Conservation (phyloP, 441 rosid species). For the Eruca vesicaria region DNA sequence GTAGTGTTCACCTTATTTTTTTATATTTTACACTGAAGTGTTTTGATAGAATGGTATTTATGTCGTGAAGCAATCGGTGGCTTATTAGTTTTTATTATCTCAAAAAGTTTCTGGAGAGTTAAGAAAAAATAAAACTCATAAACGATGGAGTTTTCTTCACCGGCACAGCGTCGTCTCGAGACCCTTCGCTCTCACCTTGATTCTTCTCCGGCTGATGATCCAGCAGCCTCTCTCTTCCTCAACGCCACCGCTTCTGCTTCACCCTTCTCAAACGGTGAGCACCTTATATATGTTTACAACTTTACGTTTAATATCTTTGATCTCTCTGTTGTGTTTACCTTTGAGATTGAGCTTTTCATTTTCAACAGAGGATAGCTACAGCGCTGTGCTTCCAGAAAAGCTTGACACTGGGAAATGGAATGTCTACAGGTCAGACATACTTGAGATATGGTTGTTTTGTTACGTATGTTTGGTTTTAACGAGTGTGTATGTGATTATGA, state of each 20-base stretch:
- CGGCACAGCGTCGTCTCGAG: constrained; percentile 70
- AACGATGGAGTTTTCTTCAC: constrained; percentile 41
- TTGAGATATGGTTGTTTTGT: background rate
- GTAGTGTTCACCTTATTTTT: background rate
- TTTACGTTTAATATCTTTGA: background rate
- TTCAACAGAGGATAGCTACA: constrained; percentile 40
- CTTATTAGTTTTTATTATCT: background rate
- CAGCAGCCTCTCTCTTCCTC: constrained; percentile 25
- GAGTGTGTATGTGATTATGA: background rate
- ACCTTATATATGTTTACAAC: background rate
- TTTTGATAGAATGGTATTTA: background rate
- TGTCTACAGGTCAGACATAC: constrained; percentile 51
- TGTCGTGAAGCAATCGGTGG: background rate
- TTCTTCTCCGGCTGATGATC: constrained; percentile 30
- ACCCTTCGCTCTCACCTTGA: constrained; percentile 60
- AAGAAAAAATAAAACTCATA: background rate
- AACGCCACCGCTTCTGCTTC: constrained; percentile 22
- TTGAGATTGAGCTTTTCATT: constrained; percentile 1
- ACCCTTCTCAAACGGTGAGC: constrained; percentile 46
- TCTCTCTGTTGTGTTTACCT: constrained; percentile 8
- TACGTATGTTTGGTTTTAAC: background rate
- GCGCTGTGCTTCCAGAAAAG: constrained; percentile 69
- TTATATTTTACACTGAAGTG: background rate
- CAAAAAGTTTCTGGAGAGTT: background rate
- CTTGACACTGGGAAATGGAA: constrained; percentile 68